Base-by-base conservation (phyloP, 164 flowering plant species). In the Nelumbo lutea region DNA sequence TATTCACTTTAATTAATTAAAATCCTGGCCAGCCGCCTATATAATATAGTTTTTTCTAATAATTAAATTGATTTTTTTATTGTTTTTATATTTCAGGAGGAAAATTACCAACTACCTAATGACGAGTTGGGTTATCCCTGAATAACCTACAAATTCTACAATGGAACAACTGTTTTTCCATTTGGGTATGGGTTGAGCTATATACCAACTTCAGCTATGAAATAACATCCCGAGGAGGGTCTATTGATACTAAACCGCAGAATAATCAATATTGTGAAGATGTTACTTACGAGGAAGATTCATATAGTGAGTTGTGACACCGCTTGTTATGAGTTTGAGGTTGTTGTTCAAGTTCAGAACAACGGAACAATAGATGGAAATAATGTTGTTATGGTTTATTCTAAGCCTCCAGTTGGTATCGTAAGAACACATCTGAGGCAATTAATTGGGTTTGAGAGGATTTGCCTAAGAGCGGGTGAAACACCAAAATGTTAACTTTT, bases 141-240 rank as follows among this genome's bases (percentile, higher is more conserved):
- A 3, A 74, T 96, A 47, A 91, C 97, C 45, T 88, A 91, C 75
- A 63, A 88, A 42, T 90, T 91, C 78, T 91, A 81, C 76, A 85
- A 76, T 44, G 97, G 97, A 6, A 81, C 86, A 0, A 83, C 85
- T 9, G 85, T 91, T 7, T 90, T 69, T 67, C 87, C 88, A 0
- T 91, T 87, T 53, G 97, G 97, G 1, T 72, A 72, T 65, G 96
- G 97, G 10, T 44, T 90, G 53, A 90, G 93, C 72, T 91, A 89
- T 85, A 79, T n/a, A n/a, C 90, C 9, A 74, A 73, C 1, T 90
- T 82, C 59, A 42, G 63, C 5, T 81, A 87, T 66, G 38, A 42
- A 13, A 40, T 87, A 48, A 79, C 75, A 68, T 61, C 69, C 47
- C 82, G 81, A 43, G 85, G 87, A 8, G 58, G 53, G 6, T 47